Conservation (phyloP, 2,329 filamentous ascomycete genomes). For the Ilyonectria destructans region DNA sequence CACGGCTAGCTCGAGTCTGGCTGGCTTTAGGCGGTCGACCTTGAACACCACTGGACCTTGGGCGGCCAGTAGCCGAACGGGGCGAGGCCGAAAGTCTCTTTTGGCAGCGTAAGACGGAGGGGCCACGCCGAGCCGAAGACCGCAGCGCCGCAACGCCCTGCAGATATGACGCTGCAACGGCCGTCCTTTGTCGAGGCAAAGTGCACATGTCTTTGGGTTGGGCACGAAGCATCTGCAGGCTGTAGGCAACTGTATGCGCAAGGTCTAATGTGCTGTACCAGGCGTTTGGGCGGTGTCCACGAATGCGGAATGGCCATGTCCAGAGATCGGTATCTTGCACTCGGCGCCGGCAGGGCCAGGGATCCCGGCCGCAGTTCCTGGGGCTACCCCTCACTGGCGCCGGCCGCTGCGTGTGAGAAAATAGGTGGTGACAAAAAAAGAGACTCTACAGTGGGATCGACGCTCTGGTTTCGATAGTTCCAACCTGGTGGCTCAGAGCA, state of each 20-base stretch:
- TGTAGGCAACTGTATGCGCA: slow-evolving; percentile 1
- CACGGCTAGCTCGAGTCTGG: slow-evolving; percentile 19
- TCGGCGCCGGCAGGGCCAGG: slow-evolving; percentile 44
- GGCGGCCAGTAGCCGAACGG: slow-evolving; percentile 25
- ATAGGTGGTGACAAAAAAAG: slow-evolving; percentile 43
- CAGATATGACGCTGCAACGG: slow-evolving; percentile 18
- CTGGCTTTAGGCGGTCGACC: slow-evolving; percentile 20
- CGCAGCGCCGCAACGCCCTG: slow-evolving; percentile 32
- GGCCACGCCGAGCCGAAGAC: slow-evolving; percentile 28
- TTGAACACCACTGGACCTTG: background rate
- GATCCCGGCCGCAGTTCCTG: slow-evolving; percentile 49
- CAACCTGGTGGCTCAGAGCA: background rate
- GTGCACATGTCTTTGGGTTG: background rate
- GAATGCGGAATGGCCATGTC: slow-evolving; percentile 36
- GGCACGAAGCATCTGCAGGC: background rate
- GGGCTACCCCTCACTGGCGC: slow-evolving; percentile 49
- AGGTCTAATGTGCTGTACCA: slow-evolving; percentile 18
- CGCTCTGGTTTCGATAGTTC: slow-evolving; percentile 8
- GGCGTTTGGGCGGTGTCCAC: slow-evolving; percentile 22
- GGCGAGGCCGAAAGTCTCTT: slow-evolving; percentile 20
- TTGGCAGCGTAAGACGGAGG: slow-evolving; percentile 22
- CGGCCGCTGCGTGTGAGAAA: slow-evolving; percentile 42
- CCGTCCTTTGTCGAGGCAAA: background rate
- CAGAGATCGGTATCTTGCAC: slow-evolving; percentile 48
- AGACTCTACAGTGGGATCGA: slow-evolving; percentile 22